A percentile compares a stretch with the other conserved stretches of the same genome.
Evolutionary conservation across 2,329 filamentous ascomycete species (phyloP).

Genomic region (Bipolaris victoriae): DNA sequence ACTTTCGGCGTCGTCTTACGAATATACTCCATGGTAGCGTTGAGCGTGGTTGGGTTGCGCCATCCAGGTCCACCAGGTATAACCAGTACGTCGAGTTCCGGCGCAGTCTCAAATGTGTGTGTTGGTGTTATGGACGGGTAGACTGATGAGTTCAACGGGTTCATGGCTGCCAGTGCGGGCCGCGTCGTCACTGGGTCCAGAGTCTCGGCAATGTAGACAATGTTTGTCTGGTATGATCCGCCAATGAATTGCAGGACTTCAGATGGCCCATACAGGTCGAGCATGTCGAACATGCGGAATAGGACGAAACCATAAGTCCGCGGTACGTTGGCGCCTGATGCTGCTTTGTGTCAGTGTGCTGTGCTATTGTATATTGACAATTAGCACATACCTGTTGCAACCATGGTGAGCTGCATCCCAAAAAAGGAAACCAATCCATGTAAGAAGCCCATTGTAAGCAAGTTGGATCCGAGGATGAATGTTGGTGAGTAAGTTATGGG

Average conservation of each 20-base stretch:
- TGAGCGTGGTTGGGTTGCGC: constrained; percentile 31
- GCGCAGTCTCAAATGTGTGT: constrained; percentile 60
- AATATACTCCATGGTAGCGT: constrained; percentile 56
- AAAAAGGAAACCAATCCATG: constrained; percentile 4
- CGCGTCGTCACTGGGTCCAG: constrained; percentile 40
- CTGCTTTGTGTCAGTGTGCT: constrained; percentile 2
- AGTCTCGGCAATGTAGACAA: constrained; percentile 29
- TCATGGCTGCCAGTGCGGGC: constrained; percentile 27
- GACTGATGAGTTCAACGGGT: constrained; percentile 34
- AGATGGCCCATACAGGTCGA: constrained; percentile 49
- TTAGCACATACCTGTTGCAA: constrained; percentile 3
- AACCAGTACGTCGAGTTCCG: constrained; percentile 65
- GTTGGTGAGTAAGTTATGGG: not conserved
- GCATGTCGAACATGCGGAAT: constrained; percentile 37
- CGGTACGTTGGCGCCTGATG: constrained; percentile 18
- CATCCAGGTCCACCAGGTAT: constrained; percentile 67
- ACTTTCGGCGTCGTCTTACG: constrained; percentile 55
- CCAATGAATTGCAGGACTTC: constrained; percentile 49
- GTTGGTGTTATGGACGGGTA: constrained; percentile 53
- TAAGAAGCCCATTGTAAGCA: constrained; percentile 11
- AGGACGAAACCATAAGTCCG: constrained; percentile 37
- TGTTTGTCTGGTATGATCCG: constrained; percentile 28
- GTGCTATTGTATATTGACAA: not conserved
- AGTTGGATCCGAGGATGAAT: not conserved
- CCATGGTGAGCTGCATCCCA: not conserved